Percentiles rank a stretch among this genome's conserved stretches.
Conservation (phyloP, 2,329 filamentous ascomycete species). For the Fusarium caatingaense region DNA sequence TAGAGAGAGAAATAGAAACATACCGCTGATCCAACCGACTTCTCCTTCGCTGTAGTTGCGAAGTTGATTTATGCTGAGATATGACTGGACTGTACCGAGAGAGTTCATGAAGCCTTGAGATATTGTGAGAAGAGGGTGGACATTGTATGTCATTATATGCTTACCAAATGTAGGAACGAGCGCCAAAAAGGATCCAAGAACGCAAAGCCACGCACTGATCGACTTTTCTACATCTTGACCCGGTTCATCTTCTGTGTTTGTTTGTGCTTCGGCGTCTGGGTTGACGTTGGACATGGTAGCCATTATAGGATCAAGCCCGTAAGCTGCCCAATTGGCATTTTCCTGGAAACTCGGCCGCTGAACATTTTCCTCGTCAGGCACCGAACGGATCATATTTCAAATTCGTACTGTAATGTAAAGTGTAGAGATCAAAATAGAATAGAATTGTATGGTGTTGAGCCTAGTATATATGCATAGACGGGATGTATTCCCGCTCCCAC, state of each 20-base stretch:
- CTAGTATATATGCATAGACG: constrained; percentile 9
- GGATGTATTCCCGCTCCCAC: constrained; percentile 17
- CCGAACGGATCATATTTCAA: constrained; percentile 5
- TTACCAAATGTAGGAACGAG: constrained; percentile 43
- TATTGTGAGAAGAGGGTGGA: neutral
- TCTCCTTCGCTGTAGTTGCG: constrained; percentile 55
- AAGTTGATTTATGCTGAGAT: constrained; percentile 59
- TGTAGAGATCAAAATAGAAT: neutral
- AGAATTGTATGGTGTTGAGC: neutral
- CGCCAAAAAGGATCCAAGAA: constrained; percentile 40
- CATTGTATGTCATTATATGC: neutral
- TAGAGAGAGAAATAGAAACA: constrained; percentile 58
- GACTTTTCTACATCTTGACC: constrained; percentile 33
- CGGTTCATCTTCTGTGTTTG: constrained; percentile 13
- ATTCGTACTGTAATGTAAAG: neutral
- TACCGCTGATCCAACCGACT: constrained; percentile 62
- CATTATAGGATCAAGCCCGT: constrained; percentile 34
- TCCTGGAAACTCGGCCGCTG: constrained; percentile 1
- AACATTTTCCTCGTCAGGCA: neutral
- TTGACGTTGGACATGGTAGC: constrained; percentile 30
- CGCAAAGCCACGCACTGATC: constrained; percentile 41
- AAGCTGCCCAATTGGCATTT: constrained; percentile 22
- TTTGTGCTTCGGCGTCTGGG: constrained; percentile 27
- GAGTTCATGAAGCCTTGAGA: constrained; percentile 59
- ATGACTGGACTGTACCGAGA: constrained; percentile 61